These are phyloP conservation scores for Penicillium thymicola DNA, from an alignment of 2,329 filamentous ascomycete species.

Conservation along the genomic window DNA sequence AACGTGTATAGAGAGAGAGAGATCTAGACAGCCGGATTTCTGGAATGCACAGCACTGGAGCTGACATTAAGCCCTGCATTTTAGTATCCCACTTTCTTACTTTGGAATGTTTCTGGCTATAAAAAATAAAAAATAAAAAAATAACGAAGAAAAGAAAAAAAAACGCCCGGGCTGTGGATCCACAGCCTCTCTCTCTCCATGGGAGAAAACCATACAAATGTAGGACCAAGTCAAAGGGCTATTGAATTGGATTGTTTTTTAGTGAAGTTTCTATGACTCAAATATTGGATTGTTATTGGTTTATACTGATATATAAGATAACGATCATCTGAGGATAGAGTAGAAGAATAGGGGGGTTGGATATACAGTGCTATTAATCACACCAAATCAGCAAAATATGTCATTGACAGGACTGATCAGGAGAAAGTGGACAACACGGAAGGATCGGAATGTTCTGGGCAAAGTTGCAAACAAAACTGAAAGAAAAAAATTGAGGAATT, in stretches of 20 bases:
- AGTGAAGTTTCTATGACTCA: background rate
- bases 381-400: background rate
- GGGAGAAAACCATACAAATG: slow-evolving; percentile 4
- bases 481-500: slow-evolving; percentile 14
- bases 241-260: slow-evolving; percentile 7
- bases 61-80: background rate
- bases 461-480: slow-evolving; percentile 15
- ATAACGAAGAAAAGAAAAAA: background rate
- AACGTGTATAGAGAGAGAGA: background rate
- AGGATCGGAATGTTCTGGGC: slow-evolving; percentile 11
- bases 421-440: slow-evolving; percentile 4
- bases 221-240: background rate
- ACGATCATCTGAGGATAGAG: background rate
- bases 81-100: background rate
- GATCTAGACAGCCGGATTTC: background rate
- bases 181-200: slow-evolving; percentile 3
- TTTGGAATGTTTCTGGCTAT: background rate
- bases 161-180: background rate
- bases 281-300: background rate
- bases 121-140: too few species aligned
- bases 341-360: slow-evolving; percentile 1
- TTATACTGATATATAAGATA: background rate
- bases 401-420: slow-evolving; percentile 9
- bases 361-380: background rate
- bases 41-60: background rate